Evolutionary conservation across 75 land plant genomes (phyloP), one percentile per base, ranked within the genome.

Genomic region (Pseudotsuga menziesii): DNA sequence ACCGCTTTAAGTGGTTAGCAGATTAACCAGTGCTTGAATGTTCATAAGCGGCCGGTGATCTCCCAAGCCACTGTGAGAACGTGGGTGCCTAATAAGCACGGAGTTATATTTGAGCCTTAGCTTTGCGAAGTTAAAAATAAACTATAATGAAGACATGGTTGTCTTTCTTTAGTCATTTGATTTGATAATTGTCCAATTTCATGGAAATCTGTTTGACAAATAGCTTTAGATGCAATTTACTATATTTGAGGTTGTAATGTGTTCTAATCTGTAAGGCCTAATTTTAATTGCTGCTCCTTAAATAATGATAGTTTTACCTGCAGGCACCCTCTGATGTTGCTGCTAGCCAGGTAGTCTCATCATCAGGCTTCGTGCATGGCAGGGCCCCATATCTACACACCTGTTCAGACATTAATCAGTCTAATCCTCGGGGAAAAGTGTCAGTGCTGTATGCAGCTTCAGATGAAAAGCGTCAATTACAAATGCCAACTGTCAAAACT

Each of bases 401-500:
- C 19, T 26, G 13, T 56, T 1, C 75, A 25, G 75, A 73, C 14
- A 15, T 26, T 73, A 73, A 52, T 48, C 41, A 73, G 75, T 56
- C 75, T 73, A 29, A 9, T 23, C 58, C 57, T 54, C 29, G 55
- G 41, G 75, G 75, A 79, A 82, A 32, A 52, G 56, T 52, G 79
- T 80, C 55, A 48, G 22, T 44, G 48, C 88, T 78, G 57, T 54
- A 35, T 73, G 73, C 25, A 27, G 82, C 48, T 56, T 72, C 81
- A 62, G 84, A 85, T 72, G 87, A 83, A 22, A 87, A 67, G 17
- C 27, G 56, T n/a, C 77, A 86, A 44, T 78, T 79, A 52, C 70
- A 78, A 19, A 56, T 82, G n/a, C 79, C 83, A 76, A 14, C 84
- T 11, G 81, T 58, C 17, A 81, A 67, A 39, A 44, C 76, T 11